Conservation (phyloP, 2,329 filamentous ascomycete species). For the Penicillium sp. region DNA sequence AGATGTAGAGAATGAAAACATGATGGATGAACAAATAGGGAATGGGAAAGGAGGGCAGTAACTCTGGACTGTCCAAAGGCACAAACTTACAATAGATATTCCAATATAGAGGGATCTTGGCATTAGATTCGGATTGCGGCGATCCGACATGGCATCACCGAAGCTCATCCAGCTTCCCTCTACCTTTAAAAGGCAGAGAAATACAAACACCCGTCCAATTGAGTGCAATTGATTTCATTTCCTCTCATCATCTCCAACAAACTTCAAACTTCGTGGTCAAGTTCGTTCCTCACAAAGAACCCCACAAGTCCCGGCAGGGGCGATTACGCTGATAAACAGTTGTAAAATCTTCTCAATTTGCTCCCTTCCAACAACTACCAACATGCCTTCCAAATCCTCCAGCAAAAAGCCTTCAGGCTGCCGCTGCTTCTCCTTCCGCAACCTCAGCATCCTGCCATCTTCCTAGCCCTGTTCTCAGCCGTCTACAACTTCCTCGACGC, state of each 20-base stretch:
- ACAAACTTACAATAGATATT: no score
- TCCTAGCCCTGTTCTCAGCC: conserved; percentile 35
- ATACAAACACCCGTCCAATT: no score
- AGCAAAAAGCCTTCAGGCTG: conserved; percentile 18
- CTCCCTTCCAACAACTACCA: conserved; percentile 6
- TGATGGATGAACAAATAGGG: no score
- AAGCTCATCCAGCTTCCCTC: background rate
- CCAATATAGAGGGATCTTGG: no score
- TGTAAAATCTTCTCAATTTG: conserved; percentile 10
- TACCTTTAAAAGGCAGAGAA: background rate
- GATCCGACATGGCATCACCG: conserved; percentile 21
- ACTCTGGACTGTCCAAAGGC: no score
- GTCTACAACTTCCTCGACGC: conserved; percentile 36
- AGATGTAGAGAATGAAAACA: no score
- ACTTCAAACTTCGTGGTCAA: background rate
- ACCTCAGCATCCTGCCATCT: conserved; percentile 31
- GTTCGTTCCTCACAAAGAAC: background rate
- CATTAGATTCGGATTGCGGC: conserved; percentile 13
- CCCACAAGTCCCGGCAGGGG: conserved; percentile 18
- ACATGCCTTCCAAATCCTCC: conserved; percentile 24
- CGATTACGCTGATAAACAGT: no score
- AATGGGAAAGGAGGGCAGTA: no score
- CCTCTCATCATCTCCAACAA: background rate
- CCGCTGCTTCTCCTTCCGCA: conserved; percentile 27
- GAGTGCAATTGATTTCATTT: background rate